Base-by-base conservation (phyloP, 768 basidiomycete species). In the Lentinula boryana region DNA sequence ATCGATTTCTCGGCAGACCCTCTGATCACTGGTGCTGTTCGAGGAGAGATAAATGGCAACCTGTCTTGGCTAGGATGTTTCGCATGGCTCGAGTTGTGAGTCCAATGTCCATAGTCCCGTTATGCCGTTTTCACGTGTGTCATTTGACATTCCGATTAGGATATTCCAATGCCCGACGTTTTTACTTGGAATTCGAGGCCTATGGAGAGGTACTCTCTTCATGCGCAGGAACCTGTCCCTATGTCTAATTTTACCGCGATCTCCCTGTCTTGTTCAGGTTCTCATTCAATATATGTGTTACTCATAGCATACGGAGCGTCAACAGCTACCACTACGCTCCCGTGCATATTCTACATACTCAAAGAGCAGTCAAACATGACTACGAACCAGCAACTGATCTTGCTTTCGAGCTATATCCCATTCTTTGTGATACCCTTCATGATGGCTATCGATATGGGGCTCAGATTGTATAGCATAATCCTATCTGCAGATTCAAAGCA, bases 121-220 rank as follows among this genome's bases (percentile, higher is more conserved):
- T 33, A 16, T 8, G 4, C 32, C 16, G 13, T 36, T 16, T 23
- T 21, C 31, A 9, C 35, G n/a, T 27, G 57, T 43, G 60, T 46
- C n/a, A 13, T 13, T 33, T 0, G 36, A 56, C 57, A 16, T 50
- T 3, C 9, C 3, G 23, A 27, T 27, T 23, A 87, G 87, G 15
- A 63, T 83, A 53, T 88, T 89, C 70, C 92, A 93, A 68, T 72
- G 93, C 0, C 93, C 93, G 0, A 80, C 87, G 0, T 93, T 93
- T 68, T 65, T 92, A 48, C 61, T 93, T n/a, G 89, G 88, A 12
- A 78, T 82, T 49, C 74, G 74, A 13, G 84, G 80, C 0, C 74
- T 90, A 12, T 87, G 80, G 78, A 78, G 74, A 66, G 81, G 89
- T 81, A 64, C 36, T 70, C 60, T 27, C 41, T 13, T 8, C 15